Percentiles rank a stretch among this genome's conserved stretches.
These are phyloP conservation scores for Ustilago tritici DNA, from an alignment of 1,284 basidiomycete species.

Conservation along the genomic window DNA sequence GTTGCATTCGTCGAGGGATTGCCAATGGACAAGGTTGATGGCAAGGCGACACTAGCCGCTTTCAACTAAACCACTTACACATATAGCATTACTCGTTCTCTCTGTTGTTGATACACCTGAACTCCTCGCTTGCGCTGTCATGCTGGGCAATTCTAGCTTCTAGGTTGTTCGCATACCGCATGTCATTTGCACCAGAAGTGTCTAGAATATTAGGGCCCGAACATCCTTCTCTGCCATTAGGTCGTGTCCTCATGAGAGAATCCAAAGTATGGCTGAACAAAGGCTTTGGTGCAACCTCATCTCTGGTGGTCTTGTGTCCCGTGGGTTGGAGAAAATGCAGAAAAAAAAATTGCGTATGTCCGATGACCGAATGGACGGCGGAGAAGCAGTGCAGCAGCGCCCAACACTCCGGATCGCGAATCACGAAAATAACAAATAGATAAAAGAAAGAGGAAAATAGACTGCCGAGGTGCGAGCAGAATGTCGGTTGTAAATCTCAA, in stretches of 20 bases:
- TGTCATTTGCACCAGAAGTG: constrained; percentile 11
- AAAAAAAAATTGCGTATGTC: constrained; percentile 7
- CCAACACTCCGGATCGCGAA: constrained; percentile 7
- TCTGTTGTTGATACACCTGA: neutral
- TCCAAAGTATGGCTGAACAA: too few species aligned
- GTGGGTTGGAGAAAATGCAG: neutral
- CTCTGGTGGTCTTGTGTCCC: neutral
- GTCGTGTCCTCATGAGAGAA: too few species aligned
- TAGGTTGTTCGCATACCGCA: neutral
- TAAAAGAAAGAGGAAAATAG: neutral
- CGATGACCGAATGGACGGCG: constrained; percentile 18
- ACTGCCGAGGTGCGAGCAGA: constrained; percentile 1
- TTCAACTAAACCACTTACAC: constrained; percentile 24
- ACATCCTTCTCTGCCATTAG: neutral
- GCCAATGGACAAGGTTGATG: constrained; percentile 51
- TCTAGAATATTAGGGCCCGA: constrained; percentile 8
- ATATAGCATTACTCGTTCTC: neutral
- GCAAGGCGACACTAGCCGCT: constrained; percentile 44
- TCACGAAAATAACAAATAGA: neutral
- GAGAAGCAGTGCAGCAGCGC: neutral
- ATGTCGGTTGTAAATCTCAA: too few species aligned
- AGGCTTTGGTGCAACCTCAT: too few species aligned
- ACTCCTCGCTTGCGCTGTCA: constrained; percentile 3
- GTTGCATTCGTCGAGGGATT: constrained; percentile 52
- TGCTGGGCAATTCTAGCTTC: neutral